Evolutionary conservation across 176 grass and related monocot genomes (phyloP).

Genomic region (Eragrostis curvula): DNA sequence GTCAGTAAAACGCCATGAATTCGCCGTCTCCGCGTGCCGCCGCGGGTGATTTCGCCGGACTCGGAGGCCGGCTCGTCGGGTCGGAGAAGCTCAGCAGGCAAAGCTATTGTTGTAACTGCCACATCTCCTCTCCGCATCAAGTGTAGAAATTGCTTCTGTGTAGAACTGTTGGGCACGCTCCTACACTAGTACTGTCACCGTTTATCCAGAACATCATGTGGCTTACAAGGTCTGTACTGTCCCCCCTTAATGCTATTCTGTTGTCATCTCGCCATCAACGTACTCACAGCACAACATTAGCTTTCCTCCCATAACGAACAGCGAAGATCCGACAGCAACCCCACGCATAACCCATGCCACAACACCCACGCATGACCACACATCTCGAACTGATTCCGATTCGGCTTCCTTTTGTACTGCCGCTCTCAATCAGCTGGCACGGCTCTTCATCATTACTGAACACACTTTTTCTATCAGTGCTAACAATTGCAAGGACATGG

Average conservation of each 20-base stretch:
- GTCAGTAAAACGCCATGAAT: no score
- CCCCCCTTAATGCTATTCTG: background rate
- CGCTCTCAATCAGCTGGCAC: background rate
- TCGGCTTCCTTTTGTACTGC: background rate
- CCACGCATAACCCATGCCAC: conserved; percentile 1
- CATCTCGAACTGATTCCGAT: background rate
- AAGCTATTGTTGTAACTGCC: no score
- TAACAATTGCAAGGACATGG: background rate
- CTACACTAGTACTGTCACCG: no score
- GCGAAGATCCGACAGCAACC: background rate
- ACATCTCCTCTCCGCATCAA: no score
- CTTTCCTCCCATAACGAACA: no score
- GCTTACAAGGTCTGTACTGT: background rate
- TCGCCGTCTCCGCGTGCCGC: no score
- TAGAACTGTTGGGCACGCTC: no score
- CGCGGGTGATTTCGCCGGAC: no score
- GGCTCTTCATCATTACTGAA: background rate
- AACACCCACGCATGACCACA: background rate
- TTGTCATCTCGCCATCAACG: background rate
- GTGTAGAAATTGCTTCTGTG: no score
- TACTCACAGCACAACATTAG: background rate
- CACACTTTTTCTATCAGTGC: background rate
- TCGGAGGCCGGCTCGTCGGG: no score
- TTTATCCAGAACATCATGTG: background rate
- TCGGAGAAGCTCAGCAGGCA: no score